phyloP scores from a whole-genome alignment of 148 eudicot genomes.

The Vaccinium darrowii region DNA sequence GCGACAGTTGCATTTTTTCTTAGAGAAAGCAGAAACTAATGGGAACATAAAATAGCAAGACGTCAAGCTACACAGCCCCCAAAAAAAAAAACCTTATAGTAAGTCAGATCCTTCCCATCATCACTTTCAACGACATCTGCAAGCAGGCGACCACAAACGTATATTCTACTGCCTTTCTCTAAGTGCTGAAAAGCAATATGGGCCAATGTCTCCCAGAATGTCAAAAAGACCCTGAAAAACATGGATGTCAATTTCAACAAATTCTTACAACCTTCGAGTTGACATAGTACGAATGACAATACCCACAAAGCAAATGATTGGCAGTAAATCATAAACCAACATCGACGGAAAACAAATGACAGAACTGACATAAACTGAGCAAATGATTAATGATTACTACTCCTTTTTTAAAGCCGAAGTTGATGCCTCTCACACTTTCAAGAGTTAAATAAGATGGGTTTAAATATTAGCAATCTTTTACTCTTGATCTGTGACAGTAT shows the following conservation, averaged over 20 bases:
- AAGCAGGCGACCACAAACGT: conserved; percentile 76
- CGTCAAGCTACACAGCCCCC: background rate
- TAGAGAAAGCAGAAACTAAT: background rate
- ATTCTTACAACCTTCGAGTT: background rate
- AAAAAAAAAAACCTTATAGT: conserved; percentile 63
- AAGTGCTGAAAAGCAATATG: conserved; percentile 77
- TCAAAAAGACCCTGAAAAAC: conserved; percentile 70
- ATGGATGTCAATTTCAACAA: conserved; percentile 5
- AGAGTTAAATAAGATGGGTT: background rate
- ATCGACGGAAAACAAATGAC: background rate
- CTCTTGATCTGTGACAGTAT: background rate
- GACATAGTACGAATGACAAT: background rate
- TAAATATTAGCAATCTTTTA: background rate
- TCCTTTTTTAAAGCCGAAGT: background rate
- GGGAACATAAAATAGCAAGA: conserved; percentile 1
- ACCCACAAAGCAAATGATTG: background rate
- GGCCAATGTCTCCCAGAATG: conserved; percentile 92
- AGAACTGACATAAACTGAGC: background rate
- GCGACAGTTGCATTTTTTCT: background rate
- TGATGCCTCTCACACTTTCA: background rate
- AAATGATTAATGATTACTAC: too few species aligned
- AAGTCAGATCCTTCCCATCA: conserved; percentile 77
- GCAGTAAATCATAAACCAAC: background rate
- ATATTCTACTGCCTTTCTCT: conserved; percentile 80
- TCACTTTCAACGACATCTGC: conserved; percentile 71